Conservation (phyloP, 2,329 filamentous ascomycete genomes). For the Plenodomus lindquistii region DNA sequence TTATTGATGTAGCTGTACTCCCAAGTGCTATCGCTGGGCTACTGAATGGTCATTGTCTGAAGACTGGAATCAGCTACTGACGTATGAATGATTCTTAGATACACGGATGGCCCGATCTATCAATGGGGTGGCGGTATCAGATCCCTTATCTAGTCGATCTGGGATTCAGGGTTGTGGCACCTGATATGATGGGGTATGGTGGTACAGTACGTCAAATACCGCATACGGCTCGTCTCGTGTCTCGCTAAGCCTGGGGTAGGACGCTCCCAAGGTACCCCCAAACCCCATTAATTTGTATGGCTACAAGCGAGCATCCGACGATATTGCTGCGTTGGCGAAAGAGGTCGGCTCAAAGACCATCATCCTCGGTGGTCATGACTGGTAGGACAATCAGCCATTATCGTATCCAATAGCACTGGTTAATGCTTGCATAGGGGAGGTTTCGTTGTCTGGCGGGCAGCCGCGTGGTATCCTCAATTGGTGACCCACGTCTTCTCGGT, state of each 20-base stretch:
- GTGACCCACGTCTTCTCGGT: conserved; percentile 76
- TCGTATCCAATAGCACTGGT: not conserved
- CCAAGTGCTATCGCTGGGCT: too few relatives aligned
- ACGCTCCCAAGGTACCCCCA: conserved; percentile 60
- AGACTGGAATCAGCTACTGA: too few relatives aligned
- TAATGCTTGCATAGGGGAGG: conserved; percentile 63
- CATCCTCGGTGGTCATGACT: conserved; percentile 90
- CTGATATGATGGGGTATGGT: conserved; percentile 87
- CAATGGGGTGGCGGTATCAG: conserved; percentile 87
- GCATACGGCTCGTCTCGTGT: not conserved
- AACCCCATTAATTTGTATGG: conserved; percentile 66
- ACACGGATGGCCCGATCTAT: conserved; percentile 83
- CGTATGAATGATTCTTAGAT: conserved; percentile 53
- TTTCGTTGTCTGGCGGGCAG: conserved; percentile 72
- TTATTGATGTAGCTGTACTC: too few relatives aligned
- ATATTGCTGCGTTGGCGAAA: conserved; percentile 72
- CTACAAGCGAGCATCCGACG: conserved; percentile 69
- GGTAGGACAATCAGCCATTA: conserved; percentile 46
- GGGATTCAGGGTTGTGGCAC: conserved; percentile 77
- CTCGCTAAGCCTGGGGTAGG: conserved; percentile 36
- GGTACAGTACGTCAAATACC: conserved; percentile 59
- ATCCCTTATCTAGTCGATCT: conserved; percentile 74
- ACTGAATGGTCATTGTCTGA: too few relatives aligned
- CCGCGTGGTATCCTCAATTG: conserved; percentile 69
- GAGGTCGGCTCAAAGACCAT: conserved; percentile 62